A percentile compares a stretch with the other conserved stretches of the same genome.
phyloP scores from a whole-genome alignment of 179 eudicot species.

The Camellia oleifera region DNA sequence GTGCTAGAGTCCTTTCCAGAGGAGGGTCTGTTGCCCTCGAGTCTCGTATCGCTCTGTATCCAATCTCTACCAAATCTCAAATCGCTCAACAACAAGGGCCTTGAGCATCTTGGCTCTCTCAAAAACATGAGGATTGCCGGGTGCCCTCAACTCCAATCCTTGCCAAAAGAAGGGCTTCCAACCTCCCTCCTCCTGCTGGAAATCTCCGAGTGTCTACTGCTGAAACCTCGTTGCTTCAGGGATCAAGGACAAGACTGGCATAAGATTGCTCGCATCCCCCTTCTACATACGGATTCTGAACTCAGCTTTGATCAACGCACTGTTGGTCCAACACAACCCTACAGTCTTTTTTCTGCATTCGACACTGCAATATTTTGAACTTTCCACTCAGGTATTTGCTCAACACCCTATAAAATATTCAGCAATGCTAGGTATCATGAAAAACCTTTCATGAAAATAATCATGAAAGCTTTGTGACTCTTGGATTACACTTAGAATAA shows the following conservation, averaged over 20 bases:
- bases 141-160: slow-evolving; percentile 18
- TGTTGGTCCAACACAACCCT: too few species aligned
- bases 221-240: not conserved
- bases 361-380: too few species aligned
- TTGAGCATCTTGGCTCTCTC: slow-evolving; percentile 20
- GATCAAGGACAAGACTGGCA: not conserved
- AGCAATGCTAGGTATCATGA: too few species aligned
- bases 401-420: too few species aligned
- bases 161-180: slow-evolving; percentile 23
- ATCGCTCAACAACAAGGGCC: slow-evolving; percentile 5
- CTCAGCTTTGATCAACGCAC: not conserved
- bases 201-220: not conserved
- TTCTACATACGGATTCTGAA: not conserved
- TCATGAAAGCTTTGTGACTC: too few species aligned
- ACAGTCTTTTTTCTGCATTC: too few species aligned
- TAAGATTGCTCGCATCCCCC: slow-evolving; percentile 1
- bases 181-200: not conserved
- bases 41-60: slow-evolving; percentile 4
- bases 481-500: too few species aligned
- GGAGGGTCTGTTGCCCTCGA: not conserved
- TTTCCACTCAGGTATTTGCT: too few species aligned
- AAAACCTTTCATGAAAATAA: too few species aligned
- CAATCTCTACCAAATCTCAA: slow-evolving; percentile 8
- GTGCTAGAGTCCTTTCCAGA: not conserved
- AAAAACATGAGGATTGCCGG: not conserved